These are phyloP conservation scores for Chlamydomonas reinhardtii DNA, from an alignment of 163 green algal genomes.

Conservation along the genomic window DNA sequence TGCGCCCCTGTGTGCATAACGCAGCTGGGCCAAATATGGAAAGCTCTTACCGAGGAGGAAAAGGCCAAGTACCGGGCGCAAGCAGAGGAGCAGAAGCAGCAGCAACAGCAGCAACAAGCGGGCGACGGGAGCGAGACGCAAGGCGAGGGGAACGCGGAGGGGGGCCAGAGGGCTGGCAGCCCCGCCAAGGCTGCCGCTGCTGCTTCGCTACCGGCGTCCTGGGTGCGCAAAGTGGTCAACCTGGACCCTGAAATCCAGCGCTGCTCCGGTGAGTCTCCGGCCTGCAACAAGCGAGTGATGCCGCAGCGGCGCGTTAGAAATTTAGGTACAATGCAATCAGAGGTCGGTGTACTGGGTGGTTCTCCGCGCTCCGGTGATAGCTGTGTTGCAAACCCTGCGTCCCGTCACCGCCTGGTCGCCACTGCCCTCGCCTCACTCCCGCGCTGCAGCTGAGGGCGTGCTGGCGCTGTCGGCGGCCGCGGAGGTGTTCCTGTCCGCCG, in stretches of 20 bases:
- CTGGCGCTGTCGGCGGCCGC: conserved; percentile 15
- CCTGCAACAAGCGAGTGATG: too few species aligned
- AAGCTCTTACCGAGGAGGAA: conserved; percentile 39
- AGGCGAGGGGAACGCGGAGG: neutral
- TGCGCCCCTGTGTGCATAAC: too few species aligned
- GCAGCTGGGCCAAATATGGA: conserved; percentile 39
- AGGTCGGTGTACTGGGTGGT: too few species aligned
- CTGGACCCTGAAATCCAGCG: conserved; percentile 26
- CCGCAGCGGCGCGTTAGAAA: too few species aligned
- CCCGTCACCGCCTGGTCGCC: too few species aligned
- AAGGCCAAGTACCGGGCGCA: conserved; percentile 4
- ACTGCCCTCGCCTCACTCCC: too few species aligned
- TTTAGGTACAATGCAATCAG: too few species aligned
- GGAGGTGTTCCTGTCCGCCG: conserved; percentile 24
- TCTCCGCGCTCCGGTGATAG: too few species aligned
- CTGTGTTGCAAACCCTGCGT: too few species aligned
- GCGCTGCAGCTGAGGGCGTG: neutral
- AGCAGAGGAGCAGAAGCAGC: conserved; percentile 1
- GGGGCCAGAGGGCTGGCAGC: neutral
- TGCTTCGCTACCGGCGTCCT: neutral
- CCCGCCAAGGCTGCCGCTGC: neutral
- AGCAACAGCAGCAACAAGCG: conserved; percentile 42
- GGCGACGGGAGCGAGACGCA: neutral
- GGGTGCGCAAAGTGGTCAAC: conserved; percentile 19
- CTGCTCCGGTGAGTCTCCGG: neutral